Base-by-base conservation (phyloP, 139 green algal genomes). In the Picochlorum costavermella region DNA sequence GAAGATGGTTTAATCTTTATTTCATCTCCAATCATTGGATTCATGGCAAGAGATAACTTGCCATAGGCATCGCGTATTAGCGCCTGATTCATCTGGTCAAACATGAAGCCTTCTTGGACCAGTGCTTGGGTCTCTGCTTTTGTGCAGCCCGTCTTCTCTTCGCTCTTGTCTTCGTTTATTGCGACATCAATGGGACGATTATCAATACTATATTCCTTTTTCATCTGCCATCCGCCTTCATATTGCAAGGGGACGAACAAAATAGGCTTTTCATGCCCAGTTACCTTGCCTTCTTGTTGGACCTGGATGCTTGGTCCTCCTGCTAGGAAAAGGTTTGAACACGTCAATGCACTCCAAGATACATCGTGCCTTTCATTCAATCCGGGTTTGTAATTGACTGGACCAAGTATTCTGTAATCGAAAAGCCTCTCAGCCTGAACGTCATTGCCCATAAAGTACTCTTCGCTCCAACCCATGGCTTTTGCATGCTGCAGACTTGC, bases 351-450 rank as follows among this genome's bases (percentile, higher is more conserved):
- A 4, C 33, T 13, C 33, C 33, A 40, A 12, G 33, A 40, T 40
- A 40, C 33, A 2, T 13, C 33, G 6, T 40, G 33, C 33, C 5
- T 40, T 12, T 8, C 33, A 4, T 40, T 40, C 8, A 40, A 40
- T 40, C 33, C 33, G 3, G 6, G 33, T 40, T 40, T 40, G 6
- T 40, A 40, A 8, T 40, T 12, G 33, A 40, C 6, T 40, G 33
- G 33, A 40, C 33, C 33, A 28, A 89, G 68, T 2, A 80, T 40
- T 1, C 59, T 65, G 25, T 60, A 87, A 67, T 89, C 82, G 69
- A 89, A 89, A 30, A 89, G 79, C 2, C 82, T 68, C 73, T 89
- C 82, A 14, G 79, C 64, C 49, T 89, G 82, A 50, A 84, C 29
- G 6, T 89, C 82, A 36, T 79, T 73, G 1, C 8, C 8, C 36